Conservation (phyloP, 1,284 basidiomycete genomes). For the Marasmius sp. region DNA sequence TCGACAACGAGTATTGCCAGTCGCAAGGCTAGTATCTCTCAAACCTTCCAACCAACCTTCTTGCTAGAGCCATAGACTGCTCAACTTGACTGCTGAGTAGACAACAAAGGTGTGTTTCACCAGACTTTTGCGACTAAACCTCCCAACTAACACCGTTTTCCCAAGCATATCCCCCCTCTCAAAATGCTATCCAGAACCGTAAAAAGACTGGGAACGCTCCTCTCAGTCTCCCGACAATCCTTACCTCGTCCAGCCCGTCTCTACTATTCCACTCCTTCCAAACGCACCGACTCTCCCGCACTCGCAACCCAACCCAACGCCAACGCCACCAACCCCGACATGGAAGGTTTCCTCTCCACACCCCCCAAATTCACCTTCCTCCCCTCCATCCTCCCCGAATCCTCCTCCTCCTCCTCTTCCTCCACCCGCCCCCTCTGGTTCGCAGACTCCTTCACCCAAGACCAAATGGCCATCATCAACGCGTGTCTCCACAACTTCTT, state of each 20-base stretch:
- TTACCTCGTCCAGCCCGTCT: conserved; percentile 68
- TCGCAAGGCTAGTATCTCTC: too few species aligned
- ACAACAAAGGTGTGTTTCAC: too few species aligned
- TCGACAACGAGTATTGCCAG: too few species aligned
- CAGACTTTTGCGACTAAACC: too few species aligned
- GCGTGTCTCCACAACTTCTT: conserved; percentile 74
- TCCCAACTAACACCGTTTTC: too few species aligned
- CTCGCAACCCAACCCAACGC: conserved; percentile 40
- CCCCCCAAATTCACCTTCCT: conserved; percentile 53
- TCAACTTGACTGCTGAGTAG: too few species aligned
- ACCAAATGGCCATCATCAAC: conserved; percentile 73
- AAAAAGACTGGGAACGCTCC: conserved; percentile 56
- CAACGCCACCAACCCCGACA: conserved; percentile 33
- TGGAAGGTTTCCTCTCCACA: conserved; percentile 46
- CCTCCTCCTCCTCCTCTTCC: too few species aligned
- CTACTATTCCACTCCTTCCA: conserved; percentile 57
- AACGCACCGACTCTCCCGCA: conserved; percentile 51
- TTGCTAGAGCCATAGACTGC: too few species aligned
- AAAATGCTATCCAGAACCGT: conserved; percentile 48
- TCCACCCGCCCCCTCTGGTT: conserved; percentile 51
- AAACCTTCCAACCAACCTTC: too few species aligned
- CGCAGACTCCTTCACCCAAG: conserved; percentile 62
- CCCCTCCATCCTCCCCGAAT: conserved; percentile 37
- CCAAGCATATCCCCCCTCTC: too few species aligned
- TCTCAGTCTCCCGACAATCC: conserved; percentile 62